Conservation (phyloP, 805 yeast species). For the Yarrowia sp. region DNA sequence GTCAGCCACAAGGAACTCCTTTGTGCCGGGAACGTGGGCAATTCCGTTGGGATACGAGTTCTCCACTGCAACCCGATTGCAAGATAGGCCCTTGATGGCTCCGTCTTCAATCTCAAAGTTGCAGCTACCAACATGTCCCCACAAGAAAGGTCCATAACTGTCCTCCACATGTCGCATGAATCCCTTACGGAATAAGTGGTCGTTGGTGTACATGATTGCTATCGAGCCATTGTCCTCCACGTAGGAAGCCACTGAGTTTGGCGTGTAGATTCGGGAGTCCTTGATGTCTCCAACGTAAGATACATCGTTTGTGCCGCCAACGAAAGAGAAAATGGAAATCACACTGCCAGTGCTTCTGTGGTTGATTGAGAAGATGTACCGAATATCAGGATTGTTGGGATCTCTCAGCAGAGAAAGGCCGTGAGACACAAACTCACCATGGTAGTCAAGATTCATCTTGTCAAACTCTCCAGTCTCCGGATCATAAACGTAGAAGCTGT, state of each 20-base stretch:
- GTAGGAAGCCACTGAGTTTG: conserved; percentile 20
- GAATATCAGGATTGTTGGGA: conserved; percentile 3
- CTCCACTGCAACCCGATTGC: conserved; percentile 21
- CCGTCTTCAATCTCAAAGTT: conserved; percentile 24
- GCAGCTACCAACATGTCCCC: conserved; percentile 25
- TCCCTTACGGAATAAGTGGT: conserved; percentile 16
- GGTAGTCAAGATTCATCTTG: conserved; percentile 15
- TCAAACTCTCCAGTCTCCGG: neutral
- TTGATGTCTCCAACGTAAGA: conserved; percentile 7
- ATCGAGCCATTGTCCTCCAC: conserved; percentile 17
- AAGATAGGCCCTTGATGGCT: conserved; percentile 1
- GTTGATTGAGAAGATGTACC: conserved; percentile 21
- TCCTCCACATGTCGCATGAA: conserved; percentile 22
- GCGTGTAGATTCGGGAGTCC: conserved; percentile 10
- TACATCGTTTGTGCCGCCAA: neutral
- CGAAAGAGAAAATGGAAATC: conserved; percentile 4
- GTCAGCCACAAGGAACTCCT: conserved; percentile 11
- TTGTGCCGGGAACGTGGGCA: conserved; percentile 14
- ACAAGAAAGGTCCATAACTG: conserved; percentile 13
- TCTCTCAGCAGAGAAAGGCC: conserved; percentile 15
- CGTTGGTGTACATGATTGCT: conserved; percentile 28
- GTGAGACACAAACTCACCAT: conserved; percentile 26
- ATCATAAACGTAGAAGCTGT: conserved; percentile 23
- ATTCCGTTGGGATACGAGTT: conserved; percentile 29
- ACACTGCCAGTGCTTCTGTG: conserved; percentile 25